Conservation (phyloP, 345 rosid genomes). For the Sonneratia caseolaris region DNA sequence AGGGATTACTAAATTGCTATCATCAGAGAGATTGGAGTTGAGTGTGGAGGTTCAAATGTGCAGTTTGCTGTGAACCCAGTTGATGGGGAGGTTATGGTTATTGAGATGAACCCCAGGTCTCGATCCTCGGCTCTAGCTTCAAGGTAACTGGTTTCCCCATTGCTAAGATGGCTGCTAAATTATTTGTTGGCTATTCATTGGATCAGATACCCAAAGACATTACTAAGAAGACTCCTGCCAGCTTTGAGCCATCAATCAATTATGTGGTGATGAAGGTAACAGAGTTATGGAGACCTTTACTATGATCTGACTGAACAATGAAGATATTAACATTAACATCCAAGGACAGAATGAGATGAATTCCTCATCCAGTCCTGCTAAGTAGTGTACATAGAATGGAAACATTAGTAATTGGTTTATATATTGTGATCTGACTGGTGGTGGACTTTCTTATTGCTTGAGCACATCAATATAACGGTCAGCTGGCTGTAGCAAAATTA, state of each 20-base stretch:
- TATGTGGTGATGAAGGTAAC: slow-evolving; percentile 88
- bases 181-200: slow-evolving; percentile 83
- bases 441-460: no score
- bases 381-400: no score
- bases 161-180: slow-evolving; percentile 97
- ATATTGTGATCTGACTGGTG: no score
- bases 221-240: slow-evolving; percentile 94
- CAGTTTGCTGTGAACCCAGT: slow-evolving; percentile 92
- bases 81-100: slow-evolving; percentile 97
- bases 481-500: no score
- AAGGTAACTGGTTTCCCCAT: slow-evolving; percentile 98
- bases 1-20: slow-evolving; percentile 84
- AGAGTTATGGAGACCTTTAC: background rate
- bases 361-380: no score
- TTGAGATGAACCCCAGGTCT: slow-evolving; percentile 97
- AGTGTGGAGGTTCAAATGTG: slow-evolving; percentile 98
- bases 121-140: slow-evolving; percentile 93
- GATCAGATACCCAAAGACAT: slow-evolving; percentile 99
- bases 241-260: slow-evolving; percentile 97
- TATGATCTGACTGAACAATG: background rate
- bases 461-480: no score
- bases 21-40: slow-evolving; percentile 96
- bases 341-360: no score
- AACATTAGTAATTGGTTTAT: no score
- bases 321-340: background rate